These are phyloP conservation scores for Meira nashicola DNA, from an alignment of 1,284 basidiomycete species.

Conservation along the genomic window DNA sequence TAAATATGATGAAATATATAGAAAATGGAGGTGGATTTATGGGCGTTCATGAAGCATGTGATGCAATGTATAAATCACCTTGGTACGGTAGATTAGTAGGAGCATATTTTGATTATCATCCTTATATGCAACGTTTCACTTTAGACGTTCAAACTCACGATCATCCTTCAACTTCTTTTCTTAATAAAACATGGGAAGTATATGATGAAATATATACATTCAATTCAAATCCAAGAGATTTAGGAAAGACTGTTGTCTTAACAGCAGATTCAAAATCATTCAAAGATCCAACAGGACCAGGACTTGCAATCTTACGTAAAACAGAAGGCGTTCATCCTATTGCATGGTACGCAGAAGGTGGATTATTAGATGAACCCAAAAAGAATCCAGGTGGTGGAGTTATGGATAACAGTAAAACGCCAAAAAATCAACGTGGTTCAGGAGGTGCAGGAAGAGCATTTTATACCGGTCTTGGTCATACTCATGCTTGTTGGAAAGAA, in stretches of 20 bases:
- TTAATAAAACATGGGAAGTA: conserved; percentile 31
- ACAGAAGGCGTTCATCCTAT: conserved; percentile 38
- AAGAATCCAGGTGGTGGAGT: conserved; percentile 31
- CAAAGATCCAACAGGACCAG: conserved; percentile 23
- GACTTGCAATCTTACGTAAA: conserved; percentile 17
- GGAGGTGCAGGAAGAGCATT: conserved; percentile 34
- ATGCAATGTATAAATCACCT: conserved; percentile 21
- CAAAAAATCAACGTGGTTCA: conserved; percentile 22
- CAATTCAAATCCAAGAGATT: conserved; percentile 27
- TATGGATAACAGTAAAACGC: conserved; percentile 21
- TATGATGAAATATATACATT: conserved; percentile 44
- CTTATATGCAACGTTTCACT: conserved; percentile 24
- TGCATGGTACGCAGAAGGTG: conserved; percentile 42
- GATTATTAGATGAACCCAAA: conserved; percentile 25
- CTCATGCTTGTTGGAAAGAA: conserved; percentile 30
- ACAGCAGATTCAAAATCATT: conserved; percentile 31
- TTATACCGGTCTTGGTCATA: conserved; percentile 39
- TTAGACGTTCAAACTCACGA: conserved; percentile 22
- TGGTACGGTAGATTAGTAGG: conserved; percentile 42
- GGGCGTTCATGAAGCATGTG: conserved; percentile 35
- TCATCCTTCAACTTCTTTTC: conserved; percentile 32
- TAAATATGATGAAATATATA: conserved; percentile 32
- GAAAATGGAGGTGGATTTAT: conserved; percentile 41
- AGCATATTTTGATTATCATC: conserved; percentile 39
- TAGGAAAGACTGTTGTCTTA: conserved; percentile 31